phyloP scores from a whole-genome alignment of 495 filamentous ascomycete genomes.

The Saxispiralis lemnorum region DNA sequence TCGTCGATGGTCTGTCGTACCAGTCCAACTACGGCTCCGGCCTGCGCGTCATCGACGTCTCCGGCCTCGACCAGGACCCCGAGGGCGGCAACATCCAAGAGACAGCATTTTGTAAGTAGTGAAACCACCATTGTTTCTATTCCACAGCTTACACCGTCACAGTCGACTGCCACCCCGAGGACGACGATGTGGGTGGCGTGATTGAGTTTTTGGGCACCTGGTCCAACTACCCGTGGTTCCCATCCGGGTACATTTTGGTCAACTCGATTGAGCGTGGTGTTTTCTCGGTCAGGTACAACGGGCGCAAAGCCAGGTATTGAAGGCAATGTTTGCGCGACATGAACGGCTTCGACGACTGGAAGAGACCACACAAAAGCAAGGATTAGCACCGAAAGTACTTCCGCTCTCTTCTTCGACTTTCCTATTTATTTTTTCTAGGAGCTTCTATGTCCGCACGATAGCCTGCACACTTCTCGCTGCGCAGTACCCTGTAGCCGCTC shows the following conservation, averaged over 20 bases:
- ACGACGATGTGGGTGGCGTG: constrained; percentile 33
- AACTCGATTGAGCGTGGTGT: constrained; percentile 44
- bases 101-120: constrained; percentile 28
- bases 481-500: too few relatives aligned
- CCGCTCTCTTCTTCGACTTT: too few relatives aligned
- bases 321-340: neutral
- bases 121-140: too few relatives aligned
- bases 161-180: constrained; percentile 41
- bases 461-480: too few relatives aligned
- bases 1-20: constrained; percentile 34
- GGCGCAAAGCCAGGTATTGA: constrained; percentile 16
- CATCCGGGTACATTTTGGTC: constrained; percentile 37
- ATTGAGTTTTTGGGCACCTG: constrained; percentile 41
- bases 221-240: constrained; percentile 37
- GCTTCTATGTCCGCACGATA: too few relatives aligned
- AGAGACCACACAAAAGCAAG: too few relatives aligned
- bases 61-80: constrained; percentile 34
- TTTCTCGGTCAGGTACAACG: constrained; percentile 19
- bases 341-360: too few relatives aligned
- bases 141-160: constrained; percentile 15
- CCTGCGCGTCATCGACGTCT: constrained; percentile 38
- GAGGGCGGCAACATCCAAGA: constrained; percentile 35
- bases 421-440: too few relatives aligned
- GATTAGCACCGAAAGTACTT: too few relatives aligned
- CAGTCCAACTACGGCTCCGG: constrained; percentile 44